A percentile compares a stretch with the other conserved stretches of the same genome.
Conservation (phyloP, 2,329 filamentous ascomycete species). For the Fusarium sp. region DNA sequence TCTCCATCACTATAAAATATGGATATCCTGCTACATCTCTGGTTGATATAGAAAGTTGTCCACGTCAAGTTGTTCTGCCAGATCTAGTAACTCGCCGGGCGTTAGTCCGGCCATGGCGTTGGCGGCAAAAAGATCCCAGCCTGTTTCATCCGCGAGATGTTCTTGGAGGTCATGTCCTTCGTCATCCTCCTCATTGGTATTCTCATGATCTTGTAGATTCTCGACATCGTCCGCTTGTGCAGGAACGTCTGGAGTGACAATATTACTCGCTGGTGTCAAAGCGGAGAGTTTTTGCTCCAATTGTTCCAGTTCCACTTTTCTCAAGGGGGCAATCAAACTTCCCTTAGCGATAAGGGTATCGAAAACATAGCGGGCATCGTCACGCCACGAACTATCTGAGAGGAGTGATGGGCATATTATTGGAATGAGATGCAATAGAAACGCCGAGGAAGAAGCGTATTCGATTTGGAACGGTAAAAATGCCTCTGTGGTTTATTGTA, state of each 20-base stretch:
- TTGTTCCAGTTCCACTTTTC: conserved; percentile 54
- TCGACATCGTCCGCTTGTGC: background rate
- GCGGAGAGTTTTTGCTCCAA: conserved; percentile 54
- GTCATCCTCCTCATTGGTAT: background rate
- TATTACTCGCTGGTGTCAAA: conserved; percentile 47
- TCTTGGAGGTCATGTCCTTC: conserved; percentile 1
- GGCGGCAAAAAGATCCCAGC: conserved; percentile 51
- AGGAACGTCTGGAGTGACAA: background rate
- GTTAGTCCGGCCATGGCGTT: conserved; percentile 51
- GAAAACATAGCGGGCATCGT: conserved; percentile 53
- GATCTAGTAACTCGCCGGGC: conserved; percentile 49
- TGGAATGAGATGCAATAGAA: conserved; percentile 54
- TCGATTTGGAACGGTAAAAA: conserved; percentile 58
- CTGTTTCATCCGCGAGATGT: conserved; percentile 33
- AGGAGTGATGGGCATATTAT: conserved; percentile 53
- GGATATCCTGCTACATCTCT: conserved; percentile 2
- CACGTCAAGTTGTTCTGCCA: conserved; percentile 50
- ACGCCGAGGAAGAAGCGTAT: conserved; percentile 57
- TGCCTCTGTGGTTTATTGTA: conserved; percentile 35
- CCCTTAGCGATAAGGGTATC: conserved; percentile 55
- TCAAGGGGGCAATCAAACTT: conserved; percentile 53
- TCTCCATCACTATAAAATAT: background rate
- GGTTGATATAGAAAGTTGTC: conserved; percentile 42
- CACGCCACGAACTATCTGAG: conserved; percentile 52
- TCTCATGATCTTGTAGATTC: fast-evolving